Conservation (phyloP, 345 rosid genomes). For the Euphorbia peplus region DNA sequence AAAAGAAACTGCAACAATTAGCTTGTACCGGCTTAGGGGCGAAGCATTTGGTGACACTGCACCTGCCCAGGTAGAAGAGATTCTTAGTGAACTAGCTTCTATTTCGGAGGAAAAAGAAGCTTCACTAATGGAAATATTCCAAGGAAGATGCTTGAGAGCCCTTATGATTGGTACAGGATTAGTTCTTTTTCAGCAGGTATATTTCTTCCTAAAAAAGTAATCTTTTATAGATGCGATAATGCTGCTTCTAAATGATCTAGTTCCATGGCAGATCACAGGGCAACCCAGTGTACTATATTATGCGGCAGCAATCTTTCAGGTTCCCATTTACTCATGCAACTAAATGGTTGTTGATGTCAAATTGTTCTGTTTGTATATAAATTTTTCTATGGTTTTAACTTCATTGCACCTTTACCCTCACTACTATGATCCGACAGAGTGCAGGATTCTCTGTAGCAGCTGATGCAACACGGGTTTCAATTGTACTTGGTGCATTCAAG, state of each 20-base stretch:
- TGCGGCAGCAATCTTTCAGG: constrained; percentile 89
- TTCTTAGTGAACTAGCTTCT: constrained; percentile 59
- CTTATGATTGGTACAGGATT: constrained; percentile 77
- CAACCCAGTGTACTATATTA: constrained; percentile 97
- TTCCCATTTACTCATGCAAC: constrained; percentile 21
- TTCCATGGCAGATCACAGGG: constrained; percentile 77
- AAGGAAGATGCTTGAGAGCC: constrained; percentile 85
- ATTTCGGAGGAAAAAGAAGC: constrained; percentile 70
- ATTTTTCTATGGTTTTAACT: constrained; percentile 3
- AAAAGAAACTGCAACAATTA: constrained; percentile 55
- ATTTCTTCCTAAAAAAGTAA: not conserved
- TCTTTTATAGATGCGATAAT: not conserved
- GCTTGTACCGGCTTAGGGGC: constrained; percentile 75
- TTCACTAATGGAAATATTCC: constrained; percentile 57
- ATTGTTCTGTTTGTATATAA: not conserved
- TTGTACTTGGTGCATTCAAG: constrained; percentile 82
- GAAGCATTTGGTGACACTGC: constrained; percentile 64
- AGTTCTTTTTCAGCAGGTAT: constrained; percentile 94
- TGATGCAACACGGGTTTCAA: constrained; percentile 96
- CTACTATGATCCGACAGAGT: constrained; percentile 44
- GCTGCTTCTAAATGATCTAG: constrained; percentile 7
- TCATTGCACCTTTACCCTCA: constrained; percentile 13
- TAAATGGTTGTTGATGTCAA: constrained; percentile 5
- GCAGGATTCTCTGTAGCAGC: constrained; percentile 96
- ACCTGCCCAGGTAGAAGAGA: constrained; percentile 62